Percentiles rank a stretch among this genome's conserved stretches.
Conservation (phyloP, 2,329 filamentous ascomycete genomes). For the Pyrenophora tritici-repentis region DNA sequence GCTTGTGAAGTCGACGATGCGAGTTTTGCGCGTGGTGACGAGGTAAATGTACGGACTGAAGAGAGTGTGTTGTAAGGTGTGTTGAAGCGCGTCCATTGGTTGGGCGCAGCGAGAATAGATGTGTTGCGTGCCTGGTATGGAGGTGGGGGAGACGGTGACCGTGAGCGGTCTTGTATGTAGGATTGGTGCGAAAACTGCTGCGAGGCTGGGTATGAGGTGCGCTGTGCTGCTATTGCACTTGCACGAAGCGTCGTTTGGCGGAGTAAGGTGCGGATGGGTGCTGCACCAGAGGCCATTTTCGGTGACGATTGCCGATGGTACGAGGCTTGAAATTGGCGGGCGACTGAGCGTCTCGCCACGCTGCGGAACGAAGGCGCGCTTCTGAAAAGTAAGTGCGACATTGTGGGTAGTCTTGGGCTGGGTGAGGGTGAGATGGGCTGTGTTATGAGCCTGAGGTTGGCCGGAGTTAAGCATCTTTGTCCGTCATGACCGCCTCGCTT, state of each 20-base stretch:
- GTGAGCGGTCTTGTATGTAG: conserved; percentile 21
- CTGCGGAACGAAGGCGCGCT: conserved; percentile 17
- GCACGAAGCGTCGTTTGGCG: conserved; percentile 35
- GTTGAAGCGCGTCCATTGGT: conserved; percentile 43
- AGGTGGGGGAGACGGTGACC: conserved; percentile 30
- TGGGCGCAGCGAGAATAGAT: conserved; percentile 29
- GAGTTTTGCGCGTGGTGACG: conserved; percentile 9
- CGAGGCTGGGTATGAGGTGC: conserved; percentile 25
- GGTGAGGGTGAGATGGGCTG: conserved; percentile 12
- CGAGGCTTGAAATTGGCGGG: conserved; percentile 10
- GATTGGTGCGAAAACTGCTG: conserved; percentile 24
- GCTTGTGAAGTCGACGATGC: conserved; percentile 10
- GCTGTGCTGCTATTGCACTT: conserved; percentile 29
- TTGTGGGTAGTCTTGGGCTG: conserved; percentile 10
- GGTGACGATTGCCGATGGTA: conserved; percentile 24
- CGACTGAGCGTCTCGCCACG: conserved; percentile 12
- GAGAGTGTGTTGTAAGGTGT: conserved; percentile 36
- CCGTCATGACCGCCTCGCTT: neutral
- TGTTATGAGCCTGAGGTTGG: conserved; percentile 22
- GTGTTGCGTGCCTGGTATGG: conserved; percentile 34
- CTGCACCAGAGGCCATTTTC: conserved; percentile 32
- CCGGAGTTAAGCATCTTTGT: conserved; percentile 14
- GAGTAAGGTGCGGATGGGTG: conserved; percentile 36
- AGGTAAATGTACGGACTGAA: conserved; percentile 41
- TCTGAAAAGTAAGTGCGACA: conserved; percentile 23